These are phyloP conservation scores for Trichoderma guizhouense DNA, from an alignment of 2,329 filamentous ascomycete genomes.

Conservation along the genomic window DNA sequence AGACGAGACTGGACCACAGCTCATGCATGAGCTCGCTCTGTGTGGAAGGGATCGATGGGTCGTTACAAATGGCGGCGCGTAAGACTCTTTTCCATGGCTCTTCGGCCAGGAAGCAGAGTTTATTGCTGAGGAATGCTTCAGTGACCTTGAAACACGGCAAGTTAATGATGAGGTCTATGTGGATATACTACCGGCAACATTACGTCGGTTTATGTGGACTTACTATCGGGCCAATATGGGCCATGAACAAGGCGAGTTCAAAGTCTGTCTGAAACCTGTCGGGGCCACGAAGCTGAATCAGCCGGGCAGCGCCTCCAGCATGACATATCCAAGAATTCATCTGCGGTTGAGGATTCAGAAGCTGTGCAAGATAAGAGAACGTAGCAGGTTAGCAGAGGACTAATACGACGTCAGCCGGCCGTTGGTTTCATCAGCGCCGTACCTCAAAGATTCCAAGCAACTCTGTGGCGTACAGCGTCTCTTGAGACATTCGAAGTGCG, in stretches of 20 bases:
- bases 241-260: constrained; percentile 2
- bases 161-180: neutral
- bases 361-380: neutral
- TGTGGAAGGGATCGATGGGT: neutral
- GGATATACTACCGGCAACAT: neutral
- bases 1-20: neutral
- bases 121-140: neutral
- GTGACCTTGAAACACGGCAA: neutral
- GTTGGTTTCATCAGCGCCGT: neutral
- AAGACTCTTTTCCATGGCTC: neutral
- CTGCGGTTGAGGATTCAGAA: neutral
- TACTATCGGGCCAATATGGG: constrained; percentile 3
- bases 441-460: neutral
- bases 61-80: neutral
- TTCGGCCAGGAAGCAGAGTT: neutral
- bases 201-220: neutral
- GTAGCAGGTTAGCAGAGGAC: neutral
- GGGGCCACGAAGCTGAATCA: constrained; percentile 4
- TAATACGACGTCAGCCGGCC: too few relatives aligned
- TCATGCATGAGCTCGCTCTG: neutral
- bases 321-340: neutral
- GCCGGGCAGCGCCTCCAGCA: neutral
- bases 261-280: neutral
- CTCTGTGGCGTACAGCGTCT: neutral
- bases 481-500: neutral